phyloP scores from a whole-genome alignment of 805 yeast genomes.

The Priceomyces medius region DNA sequence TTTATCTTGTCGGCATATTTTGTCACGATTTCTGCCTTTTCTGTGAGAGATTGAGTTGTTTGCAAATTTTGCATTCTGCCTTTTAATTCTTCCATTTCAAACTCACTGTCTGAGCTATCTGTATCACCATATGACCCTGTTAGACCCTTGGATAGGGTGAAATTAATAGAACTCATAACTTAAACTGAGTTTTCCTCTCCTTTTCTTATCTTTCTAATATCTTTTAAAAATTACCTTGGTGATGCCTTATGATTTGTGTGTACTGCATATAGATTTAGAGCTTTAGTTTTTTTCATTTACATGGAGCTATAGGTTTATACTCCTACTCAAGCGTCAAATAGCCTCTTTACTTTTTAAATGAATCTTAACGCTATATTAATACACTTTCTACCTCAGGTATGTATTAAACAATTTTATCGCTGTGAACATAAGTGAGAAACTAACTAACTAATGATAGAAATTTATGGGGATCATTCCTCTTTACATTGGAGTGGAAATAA shows the following conservation, averaged over 20 bases:
- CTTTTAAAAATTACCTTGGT: neutral
- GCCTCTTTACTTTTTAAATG: neutral
- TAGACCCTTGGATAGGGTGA: too few relatives aligned
- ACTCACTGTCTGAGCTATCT: constrained; percentile 13
- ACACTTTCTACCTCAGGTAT: constrained; percentile 19
- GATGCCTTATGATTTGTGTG: neutral
- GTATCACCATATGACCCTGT: neutral
- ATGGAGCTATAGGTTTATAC: neutral
- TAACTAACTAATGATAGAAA: constrained; percentile 32
- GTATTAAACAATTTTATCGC: constrained; percentile 3
- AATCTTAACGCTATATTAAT: constrained; percentile 6
- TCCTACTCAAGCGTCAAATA: neutral
- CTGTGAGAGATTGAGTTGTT: constrained; percentile 12
- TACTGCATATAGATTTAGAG: neutral
- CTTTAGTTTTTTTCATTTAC: neutral
- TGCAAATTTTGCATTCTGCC: neutral
- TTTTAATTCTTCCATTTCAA: constrained; percentile 4
- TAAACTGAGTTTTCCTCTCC: neutral
- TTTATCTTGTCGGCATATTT: constrained; percentile 65
- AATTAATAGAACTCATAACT: too few relatives aligned
- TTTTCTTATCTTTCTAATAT: neutral
- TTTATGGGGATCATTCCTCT: constrained; percentile 75
- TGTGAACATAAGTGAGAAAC: neutral
- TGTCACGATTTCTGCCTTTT: constrained; percentile 50
- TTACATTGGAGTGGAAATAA: constrained; percentile 82